Percentiles rank a stretch among this genome's conserved stretches.
phyloP scores from a whole-genome alignment of 2,329 filamentous ascomycete genomes.

The Fusarium setosum region DNA sequence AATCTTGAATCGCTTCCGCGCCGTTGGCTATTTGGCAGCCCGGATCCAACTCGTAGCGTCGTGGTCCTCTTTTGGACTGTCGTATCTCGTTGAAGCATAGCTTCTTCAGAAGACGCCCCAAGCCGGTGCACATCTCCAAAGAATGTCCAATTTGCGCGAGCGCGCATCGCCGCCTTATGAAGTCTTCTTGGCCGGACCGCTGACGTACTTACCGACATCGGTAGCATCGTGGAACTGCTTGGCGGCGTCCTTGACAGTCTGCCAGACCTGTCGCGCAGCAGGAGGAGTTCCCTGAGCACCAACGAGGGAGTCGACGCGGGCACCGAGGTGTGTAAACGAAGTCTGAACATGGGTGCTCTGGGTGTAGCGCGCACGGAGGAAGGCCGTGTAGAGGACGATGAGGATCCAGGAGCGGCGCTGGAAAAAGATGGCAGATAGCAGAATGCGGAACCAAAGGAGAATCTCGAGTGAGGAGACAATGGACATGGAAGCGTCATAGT shows the following conservation, averaged over 20 bases:
- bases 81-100: slow-evolving; percentile 24
- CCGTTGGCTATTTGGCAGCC: slow-evolving; percentile 25
- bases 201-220: slow-evolving; percentile 79
- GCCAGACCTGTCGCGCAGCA: slow-evolving; percentile 82
- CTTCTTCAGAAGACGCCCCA: background rate
- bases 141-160: slow-evolving; percentile 4
- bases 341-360: slow-evolving; percentile 95
- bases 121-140: slow-evolving; percentile 8
- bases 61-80: slow-evolving; percentile 29
- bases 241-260: slow-evolving; percentile 76
- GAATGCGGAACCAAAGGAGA: slow-evolving; percentile 83
- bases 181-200: slow-evolving; percentile 63
- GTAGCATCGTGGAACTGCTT: slow-evolving; percentile 83
- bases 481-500: slow-evolving; percentile 97
- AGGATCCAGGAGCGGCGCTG: slow-evolving; percentile 92
- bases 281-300: slow-evolving; percentile 90
- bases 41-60: slow-evolving; percentile 32
- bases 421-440: slow-evolving; percentile 87
- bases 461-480: slow-evolving; percentile 92
- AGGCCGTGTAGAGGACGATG: slow-evolving; percentile 85
- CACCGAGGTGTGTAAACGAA: slow-evolving; percentile 77
- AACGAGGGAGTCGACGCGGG: slow-evolving; percentile 82
- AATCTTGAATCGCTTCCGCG: slow-evolving; percentile 20
- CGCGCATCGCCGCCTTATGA: slow-evolving; percentile 45
- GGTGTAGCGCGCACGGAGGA: slow-evolving; percentile 88